phyloP scores from a whole-genome alignment of 805 yeast genomes.

The Starmerella apis region DNA sequence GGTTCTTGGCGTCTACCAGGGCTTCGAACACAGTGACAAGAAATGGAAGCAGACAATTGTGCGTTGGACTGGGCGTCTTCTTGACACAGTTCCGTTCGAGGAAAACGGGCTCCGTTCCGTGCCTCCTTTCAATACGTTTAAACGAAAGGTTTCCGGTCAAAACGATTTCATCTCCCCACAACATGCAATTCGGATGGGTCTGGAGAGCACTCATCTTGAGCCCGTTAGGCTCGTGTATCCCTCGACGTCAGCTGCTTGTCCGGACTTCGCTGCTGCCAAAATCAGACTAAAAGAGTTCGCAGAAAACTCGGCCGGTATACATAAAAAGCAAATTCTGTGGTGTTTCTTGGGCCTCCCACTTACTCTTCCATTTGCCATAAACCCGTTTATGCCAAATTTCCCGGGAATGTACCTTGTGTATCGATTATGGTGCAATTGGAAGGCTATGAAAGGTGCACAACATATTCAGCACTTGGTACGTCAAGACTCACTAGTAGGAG shows the following conservation, averaged over 20 bases:
- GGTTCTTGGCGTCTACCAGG: conserved; percentile 54
- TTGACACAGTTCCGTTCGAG: conserved; percentile 64
- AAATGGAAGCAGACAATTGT: conserved; percentile 53
- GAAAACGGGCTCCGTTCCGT: conserved; percentile 66
- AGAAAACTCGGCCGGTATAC: conserved; percentile 40
- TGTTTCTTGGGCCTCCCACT: conserved; percentile 60
- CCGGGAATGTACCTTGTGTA: conserved; percentile 83
- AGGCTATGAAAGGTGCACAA: conserved; percentile 63
- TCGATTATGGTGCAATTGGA: conserved; percentile 73
- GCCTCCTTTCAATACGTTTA: conserved; percentile 55
- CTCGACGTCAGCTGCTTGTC: conserved; percentile 28
- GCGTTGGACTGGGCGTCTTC: conserved; percentile 39
- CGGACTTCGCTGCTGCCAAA: conserved; percentile 26
- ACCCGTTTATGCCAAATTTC: conserved; percentile 83
- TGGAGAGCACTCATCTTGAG: conserved; percentile 22
- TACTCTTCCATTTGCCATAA: conserved; percentile 63
- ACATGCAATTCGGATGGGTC: conserved; percentile 14
- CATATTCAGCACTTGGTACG: conserved; percentile 53
- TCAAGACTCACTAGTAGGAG: conserved; percentile 34
- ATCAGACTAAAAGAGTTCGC: conserved; percentile 36
- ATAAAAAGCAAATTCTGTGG: conserved; percentile 44
- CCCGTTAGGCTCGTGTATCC: conserved; percentile 42
- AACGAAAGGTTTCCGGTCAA: conserved; percentile 39
- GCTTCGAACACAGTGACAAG: conserved; percentile 45
- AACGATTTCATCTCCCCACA: conserved; percentile 17